Evolutionary conservation across 129 eudicot genomes (phyloP).

Genomic region (Daucus carota): DNA sequence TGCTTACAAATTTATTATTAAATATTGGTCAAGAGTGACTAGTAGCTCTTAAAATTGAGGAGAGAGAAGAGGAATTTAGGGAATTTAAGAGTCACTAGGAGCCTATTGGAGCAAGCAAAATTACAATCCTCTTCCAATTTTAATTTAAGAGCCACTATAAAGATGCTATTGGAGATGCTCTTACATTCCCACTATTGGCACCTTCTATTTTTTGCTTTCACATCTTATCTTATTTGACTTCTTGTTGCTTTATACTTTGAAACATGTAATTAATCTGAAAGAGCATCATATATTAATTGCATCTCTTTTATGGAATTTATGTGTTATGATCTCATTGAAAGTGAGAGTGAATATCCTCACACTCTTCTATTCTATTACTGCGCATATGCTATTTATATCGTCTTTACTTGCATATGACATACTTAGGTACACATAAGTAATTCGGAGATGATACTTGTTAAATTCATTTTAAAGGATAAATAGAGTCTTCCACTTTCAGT

Average conservation of each 20-base stretch:
- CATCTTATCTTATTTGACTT: not conserved
- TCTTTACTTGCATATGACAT: not conserved
- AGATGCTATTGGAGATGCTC: too few relatives aligned
- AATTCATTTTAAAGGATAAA: not conserved
- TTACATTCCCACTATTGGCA: not conserved
- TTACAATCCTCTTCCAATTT: too few relatives aligned
- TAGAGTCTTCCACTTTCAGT: not conserved
- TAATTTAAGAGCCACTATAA: too few relatives aligned
- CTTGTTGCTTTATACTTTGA: not conserved
- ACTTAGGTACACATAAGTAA: not conserved
- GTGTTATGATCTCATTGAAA: not conserved
- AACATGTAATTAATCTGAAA: too few relatives aligned
- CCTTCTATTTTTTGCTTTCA: not conserved
- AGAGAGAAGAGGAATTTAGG: too few relatives aligned
- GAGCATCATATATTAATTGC: not conserved
- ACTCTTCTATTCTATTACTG: not conserved
- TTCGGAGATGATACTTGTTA: not conserved
- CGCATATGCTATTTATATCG: not conserved
- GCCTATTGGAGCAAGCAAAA: too few relatives aligned
- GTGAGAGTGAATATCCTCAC: not conserved
- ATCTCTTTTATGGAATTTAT: not conserved
- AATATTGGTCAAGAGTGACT: too few relatives aligned
- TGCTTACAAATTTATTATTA: too few relatives aligned
- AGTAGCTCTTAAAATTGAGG: too few relatives aligned
- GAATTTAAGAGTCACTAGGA: too few relatives aligned